A percentile compares a stretch with the other conserved stretches of the same genome.
These are phyloP conservation scores for Tulasnella calospora DNA, from an alignment of 768 basidiomycete species.

Conservation along the genomic window DNA sequence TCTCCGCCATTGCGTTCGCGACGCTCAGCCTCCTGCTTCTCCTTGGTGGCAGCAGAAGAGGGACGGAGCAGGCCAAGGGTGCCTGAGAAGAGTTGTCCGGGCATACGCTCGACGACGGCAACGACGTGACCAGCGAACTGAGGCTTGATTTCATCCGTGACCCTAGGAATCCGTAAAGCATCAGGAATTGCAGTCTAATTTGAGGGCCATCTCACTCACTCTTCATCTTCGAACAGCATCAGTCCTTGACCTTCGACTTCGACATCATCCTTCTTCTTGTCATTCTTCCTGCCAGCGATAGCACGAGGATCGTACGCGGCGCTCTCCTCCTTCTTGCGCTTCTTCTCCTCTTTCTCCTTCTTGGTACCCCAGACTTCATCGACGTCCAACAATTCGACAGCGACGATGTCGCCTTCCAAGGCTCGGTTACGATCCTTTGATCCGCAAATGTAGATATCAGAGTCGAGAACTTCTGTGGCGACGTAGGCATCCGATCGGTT, in stretches of 20 bases:
- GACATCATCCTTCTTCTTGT: conserved; percentile 99
- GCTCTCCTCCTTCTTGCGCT: conserved; percentile 99
- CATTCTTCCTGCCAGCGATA: conserved; percentile 74
- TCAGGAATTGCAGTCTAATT: conserved; percentile 28
- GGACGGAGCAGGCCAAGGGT: conserved; percentile 92
- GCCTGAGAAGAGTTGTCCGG: conserved; percentile 96
- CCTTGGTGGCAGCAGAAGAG: conserved; percentile 94
- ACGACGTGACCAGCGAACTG: conserved; percentile 99
- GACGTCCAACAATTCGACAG: conserved; percentile 94
- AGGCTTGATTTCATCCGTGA: conserved; percentile 96
- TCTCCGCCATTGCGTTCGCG: conserved; percentile 87
- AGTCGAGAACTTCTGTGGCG: conserved; percentile 94
- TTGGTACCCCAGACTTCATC: conserved; percentile 98
- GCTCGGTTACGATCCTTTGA: conserved; percentile 98
- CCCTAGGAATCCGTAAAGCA: conserved; percentile 44
- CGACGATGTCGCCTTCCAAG: conserved; percentile 96
- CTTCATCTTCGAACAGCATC: conserved; percentile 96
- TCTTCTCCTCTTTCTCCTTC: conserved; percentile 99
- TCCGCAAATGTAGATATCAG: conserved; percentile 98
- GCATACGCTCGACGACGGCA: conserved; percentile 99
- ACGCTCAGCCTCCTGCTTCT: conserved; percentile 97
- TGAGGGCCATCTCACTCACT: conserved; percentile 46
- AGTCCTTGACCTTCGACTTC: conserved; percentile 98
- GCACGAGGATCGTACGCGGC: conserved; percentile 85
- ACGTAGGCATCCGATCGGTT: conserved; percentile 99